These are phyloP conservation scores for Alternaria atra DNA, from an alignment of 2,329 filamentous ascomycete genomes.

Conservation along the genomic window DNA sequence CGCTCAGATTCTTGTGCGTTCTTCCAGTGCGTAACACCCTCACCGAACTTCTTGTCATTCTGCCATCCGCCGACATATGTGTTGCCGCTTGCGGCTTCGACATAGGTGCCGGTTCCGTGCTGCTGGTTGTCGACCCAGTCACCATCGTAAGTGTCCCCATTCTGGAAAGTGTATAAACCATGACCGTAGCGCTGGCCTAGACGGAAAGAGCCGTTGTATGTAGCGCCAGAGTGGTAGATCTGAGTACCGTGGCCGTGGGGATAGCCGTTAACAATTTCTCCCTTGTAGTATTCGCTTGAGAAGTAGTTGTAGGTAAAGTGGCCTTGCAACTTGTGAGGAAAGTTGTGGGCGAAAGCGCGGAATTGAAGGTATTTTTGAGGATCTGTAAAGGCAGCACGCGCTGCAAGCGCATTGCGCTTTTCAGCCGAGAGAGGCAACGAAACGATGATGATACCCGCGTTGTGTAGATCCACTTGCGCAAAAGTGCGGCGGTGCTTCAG, in stretches of 20 bases:
- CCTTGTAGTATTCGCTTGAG: conserved; percentile 65
- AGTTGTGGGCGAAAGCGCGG: conserved; percentile 51
- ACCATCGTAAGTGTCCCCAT: conserved; percentile 69
- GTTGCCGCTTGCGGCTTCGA: conserved; percentile 66
- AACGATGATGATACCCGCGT: conserved; percentile 47
- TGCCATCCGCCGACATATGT: conserved; percentile 69
- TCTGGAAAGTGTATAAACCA: conserved; percentile 67
- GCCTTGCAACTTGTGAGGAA: conserved; percentile 55
- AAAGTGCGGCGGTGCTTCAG: conserved; percentile 48
- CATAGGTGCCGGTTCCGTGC: conserved; percentile 66
- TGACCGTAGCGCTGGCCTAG: conserved; percentile 63
- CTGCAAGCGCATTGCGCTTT: conserved; percentile 41
- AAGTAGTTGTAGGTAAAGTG: conserved; percentile 63
- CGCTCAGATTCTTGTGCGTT: conserved; percentile 68
- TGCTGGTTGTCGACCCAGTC: conserved; percentile 71
- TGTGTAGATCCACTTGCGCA: conserved; percentile 42
- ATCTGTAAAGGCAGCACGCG: conserved; percentile 47
- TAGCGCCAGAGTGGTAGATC: conserved; percentile 64
- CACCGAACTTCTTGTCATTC: conserved; percentile 67
- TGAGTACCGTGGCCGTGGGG: conserved; percentile 65
- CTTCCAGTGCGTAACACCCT: conserved; percentile 69
- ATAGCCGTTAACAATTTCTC: conserved; percentile 56
- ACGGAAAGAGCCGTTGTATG: conserved; percentile 65
- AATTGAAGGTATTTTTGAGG: conserved; percentile 56
- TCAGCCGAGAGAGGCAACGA: conserved; percentile 37